phyloP scores from a whole-genome alignment of 495 filamentous ascomycete genomes.

The Penicillium crystallinum region DNA sequence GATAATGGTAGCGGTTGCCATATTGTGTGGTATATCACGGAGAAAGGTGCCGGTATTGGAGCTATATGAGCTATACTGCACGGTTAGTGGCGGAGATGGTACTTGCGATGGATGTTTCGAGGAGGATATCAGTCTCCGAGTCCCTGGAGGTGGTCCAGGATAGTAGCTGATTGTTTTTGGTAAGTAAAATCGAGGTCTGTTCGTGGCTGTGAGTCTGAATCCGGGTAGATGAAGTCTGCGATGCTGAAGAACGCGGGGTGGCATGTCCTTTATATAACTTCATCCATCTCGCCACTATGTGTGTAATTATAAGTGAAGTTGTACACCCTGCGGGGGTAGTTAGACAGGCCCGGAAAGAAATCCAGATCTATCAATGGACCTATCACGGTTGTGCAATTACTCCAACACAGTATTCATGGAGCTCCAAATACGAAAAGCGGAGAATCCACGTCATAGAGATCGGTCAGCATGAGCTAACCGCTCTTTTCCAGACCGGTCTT shows the following conservation, averaged over 20 bases:
- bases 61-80: neutral
- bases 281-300: neutral
- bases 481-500: conserved; percentile 12
- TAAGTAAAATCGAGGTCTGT: neutral
- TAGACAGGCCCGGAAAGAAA: neutral
- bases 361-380: neutral
- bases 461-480: neutral
- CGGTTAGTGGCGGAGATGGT: neutral
- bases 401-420: neutral
- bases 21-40: conserved; percentile 14
- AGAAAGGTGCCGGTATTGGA: neutral
- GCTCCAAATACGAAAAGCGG: conserved; percentile 4
- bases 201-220: neutral
- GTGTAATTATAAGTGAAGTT: neutral
- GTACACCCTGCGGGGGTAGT: neutral
- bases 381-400: conserved; percentile 14
- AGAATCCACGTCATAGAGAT: conserved; percentile 15
- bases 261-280: conserved; percentile 3
- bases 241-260: neutral
- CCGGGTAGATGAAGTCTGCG: neutral
- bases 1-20: conserved; percentile 64
- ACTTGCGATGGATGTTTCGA: neutral
- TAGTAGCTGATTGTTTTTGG: neutral
- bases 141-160: neutral
- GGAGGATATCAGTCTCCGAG: neutral